Percentiles rank a stretch among this genome's conserved stretches.
These are phyloP conservation scores for Leccinum variicolor DNA, from an alignment of 768 basidiomycete species.

Conservation along the genomic window DNA sequence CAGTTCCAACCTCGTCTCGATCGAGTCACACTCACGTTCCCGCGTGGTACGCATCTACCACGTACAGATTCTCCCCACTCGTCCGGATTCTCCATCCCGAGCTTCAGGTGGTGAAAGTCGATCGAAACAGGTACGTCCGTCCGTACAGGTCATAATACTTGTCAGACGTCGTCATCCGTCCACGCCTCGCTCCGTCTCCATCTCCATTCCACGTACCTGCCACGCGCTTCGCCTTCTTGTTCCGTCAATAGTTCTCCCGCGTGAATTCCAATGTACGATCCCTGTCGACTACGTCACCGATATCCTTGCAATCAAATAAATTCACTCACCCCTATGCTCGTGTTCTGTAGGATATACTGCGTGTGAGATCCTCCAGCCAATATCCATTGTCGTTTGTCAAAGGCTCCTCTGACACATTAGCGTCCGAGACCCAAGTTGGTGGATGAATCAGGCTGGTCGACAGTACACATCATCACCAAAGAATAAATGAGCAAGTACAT, in stretches of 20 bases:
- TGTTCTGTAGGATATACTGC: slow-evolving; percentile 1
- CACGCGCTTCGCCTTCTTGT: slow-evolving; percentile 61
- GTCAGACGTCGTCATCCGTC: slow-evolving; percentile 2
- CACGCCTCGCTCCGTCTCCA: neutral
- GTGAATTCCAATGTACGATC: slow-evolving; percentile 81
- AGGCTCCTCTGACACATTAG: neutral
- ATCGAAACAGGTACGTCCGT: slow-evolving; percentile 80
- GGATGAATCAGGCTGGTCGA: neutral
- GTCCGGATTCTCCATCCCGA: slow-evolving; percentile 25
- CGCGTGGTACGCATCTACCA: slow-evolving; percentile 85
- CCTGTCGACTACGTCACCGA: slow-evolving; percentile 38
- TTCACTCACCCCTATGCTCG: slow-evolving; percentile 50
- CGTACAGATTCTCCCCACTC: slow-evolving; percentile 39
- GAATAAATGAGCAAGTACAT: neutral
- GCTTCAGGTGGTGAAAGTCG: slow-evolving; percentile 67
- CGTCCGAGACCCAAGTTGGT: neutral
- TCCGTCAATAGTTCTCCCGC: slow-evolving; percentile 80
- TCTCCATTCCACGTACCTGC: slow-evolving; percentile 44
- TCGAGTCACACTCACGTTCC: slow-evolving; percentile 60
- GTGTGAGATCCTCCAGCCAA: neutral
- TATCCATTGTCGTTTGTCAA: neutral
- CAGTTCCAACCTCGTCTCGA: slow-evolving; percentile 1
- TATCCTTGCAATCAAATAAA: neutral
- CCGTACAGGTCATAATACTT: slow-evolving; percentile 76
- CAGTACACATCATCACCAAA: neutral